Percentiles rank a stretch among this genome's conserved stretches.
Conservation (phyloP, 768 basidiomycete species). For the Kwoniella dendrophila region DNA sequence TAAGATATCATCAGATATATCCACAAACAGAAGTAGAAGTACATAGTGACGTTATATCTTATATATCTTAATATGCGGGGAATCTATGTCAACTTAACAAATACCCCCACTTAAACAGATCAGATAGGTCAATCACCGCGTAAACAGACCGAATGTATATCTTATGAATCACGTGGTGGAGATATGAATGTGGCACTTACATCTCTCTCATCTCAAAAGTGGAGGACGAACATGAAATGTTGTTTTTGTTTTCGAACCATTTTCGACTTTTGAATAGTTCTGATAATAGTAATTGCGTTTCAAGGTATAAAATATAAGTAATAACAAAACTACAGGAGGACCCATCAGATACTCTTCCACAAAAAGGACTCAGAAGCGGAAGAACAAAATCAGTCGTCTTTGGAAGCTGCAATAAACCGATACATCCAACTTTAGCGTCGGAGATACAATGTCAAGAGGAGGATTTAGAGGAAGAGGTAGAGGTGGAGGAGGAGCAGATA, state of each 20-base stretch:
- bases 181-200: slow-evolving; percentile 2
- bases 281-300: no score
- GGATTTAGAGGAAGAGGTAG: slow-evolving; percentile 43
- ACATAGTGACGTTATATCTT: no score
- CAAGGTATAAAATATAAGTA: no score
- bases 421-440: not conserved
- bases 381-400: no score
- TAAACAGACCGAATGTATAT: no score
- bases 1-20: no score
- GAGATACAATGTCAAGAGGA: slow-evolving; percentile 38
- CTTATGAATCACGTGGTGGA: not conserved
- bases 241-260: not conserved
- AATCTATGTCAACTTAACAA: not conserved
- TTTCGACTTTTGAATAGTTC: not conserved
- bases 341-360: no score
- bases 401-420: no score
- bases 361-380: no score
- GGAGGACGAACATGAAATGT: slow-evolving; percentile 5
- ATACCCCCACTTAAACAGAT: not conserved
- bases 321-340: no score
- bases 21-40: no score
- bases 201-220: not conserved
- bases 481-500: slow-evolving; percentile 34
- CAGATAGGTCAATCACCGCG: not conserved
- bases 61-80: no score